Evolutionary conservation across 257 asterid genomes (phyloP).

Genomic region (Solanum medicagineum): DNA sequence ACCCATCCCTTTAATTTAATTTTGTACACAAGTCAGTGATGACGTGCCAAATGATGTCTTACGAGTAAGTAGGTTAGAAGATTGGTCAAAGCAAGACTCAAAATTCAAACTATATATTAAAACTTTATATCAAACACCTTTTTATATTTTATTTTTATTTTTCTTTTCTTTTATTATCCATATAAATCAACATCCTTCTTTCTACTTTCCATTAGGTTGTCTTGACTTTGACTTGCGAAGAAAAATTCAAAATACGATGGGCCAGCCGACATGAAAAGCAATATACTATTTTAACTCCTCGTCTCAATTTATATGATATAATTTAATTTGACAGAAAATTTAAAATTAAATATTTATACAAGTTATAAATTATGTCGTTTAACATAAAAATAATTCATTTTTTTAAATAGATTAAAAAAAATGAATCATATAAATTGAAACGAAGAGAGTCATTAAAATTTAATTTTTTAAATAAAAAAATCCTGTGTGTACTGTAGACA

Average conservation of each 20-base stretch:
- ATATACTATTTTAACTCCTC: fast-evolving
- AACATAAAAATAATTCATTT: not conserved
- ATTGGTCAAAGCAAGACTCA: conserved; percentile 2
- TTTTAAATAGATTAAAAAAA: fast-evolving
- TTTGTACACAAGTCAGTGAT: not conserved
- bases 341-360: not conserved
- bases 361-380: not conserved
- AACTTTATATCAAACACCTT: not conserved
- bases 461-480: not conserved
- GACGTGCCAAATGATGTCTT: not conserved
- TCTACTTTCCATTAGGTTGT: not conserved
- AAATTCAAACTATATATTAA: not conserved
- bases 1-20: not conserved
- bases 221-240: not conserved
- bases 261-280: not conserved
- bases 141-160: not conserved
- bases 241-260: not conserved
- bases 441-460: fast-evolving
- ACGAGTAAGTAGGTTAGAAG: not conserved
- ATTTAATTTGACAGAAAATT: not conserved
- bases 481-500: not conserved
- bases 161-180: not conserved
- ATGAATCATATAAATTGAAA: fast-evolving
- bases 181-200: not conserved
- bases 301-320: not conserved